Base-by-base conservation (phyloP, 148 eudicot genomes). In the Rhododendron griersonianum region DNA sequence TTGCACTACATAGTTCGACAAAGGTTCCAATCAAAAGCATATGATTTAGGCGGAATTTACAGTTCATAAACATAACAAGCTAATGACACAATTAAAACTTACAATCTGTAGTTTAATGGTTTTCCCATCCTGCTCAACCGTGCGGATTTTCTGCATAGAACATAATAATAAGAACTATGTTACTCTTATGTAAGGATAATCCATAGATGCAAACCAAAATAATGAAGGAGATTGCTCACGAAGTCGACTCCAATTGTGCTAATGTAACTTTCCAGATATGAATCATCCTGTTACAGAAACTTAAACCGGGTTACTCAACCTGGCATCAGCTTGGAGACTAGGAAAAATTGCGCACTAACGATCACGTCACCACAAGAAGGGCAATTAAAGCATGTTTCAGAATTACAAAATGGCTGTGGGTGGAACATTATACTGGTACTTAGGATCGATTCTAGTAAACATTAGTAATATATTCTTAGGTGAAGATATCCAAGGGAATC, bases 211-310 rank as follows among this genome's bases (percentile, higher is more conserved):
- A 65, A 87, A 23, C 47, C 79, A 69, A 4, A 7, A 37, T 39
- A 23, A 74, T 6, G 50, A 80, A 50, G 63, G 15, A 51, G 33
- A 50, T 45, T 78, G 81, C 96, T 92, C 89, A 95, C 96, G 47
- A 95, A 95, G 87, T 95, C 98, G 30, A 95, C 98, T 37, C 98
- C 98, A 82, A 95, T 95, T 83, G 98, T 95, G 92, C 98, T 95
- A 85, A 95, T 95, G 91, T 95, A 95, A 83, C 94, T 94, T 67
- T 95, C 98, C 81, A 95, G 91, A 88, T 94, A 95, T 5, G 98
- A 92, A 85, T 95, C 98, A 90, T 95, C 98, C 96, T 95, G 92
- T 87, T 39, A 80, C 53, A 78, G 30, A 89, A 76, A 48, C 15
- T 51, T 45, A 41, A 63, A 55, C 10, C 81, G 41, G 16, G 73